Evolutionary conservation across 2,329 filamentous ascomycete genomes (phyloP).

Genomic region (Botrytis deweyae): DNA sequence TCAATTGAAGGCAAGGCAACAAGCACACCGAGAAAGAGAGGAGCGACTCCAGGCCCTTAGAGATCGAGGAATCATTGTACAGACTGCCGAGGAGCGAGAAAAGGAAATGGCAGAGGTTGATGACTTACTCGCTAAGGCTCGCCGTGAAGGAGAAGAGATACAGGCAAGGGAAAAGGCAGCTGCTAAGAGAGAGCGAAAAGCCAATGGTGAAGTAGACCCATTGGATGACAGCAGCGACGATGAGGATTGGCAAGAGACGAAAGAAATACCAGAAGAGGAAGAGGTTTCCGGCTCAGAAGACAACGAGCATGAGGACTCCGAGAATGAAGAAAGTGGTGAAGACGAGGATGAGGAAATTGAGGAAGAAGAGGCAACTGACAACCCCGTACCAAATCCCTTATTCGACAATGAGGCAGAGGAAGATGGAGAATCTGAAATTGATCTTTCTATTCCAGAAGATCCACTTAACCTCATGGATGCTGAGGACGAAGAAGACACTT

Average conservation of each 20-base stretch:
- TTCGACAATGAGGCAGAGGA: constrained; percentile 41
- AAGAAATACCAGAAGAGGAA: constrained; percentile 43
- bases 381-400: constrained; percentile 34
- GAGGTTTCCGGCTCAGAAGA: constrained; percentile 44
- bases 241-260: constrained; percentile 52
- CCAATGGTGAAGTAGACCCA: constrained; percentile 44
- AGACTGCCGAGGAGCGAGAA: constrained; percentile 84
- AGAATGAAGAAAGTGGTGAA: constrained; percentile 40
- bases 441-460: constrained; percentile 38
- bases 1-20: constrained; percentile 70
- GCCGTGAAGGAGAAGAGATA: constrained; percentile 76
- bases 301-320: constrained; percentile 41
- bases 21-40: constrained; percentile 75
- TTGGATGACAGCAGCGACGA: constrained; percentile 55
- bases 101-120: constrained; percentile 81
- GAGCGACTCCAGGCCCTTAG: constrained; percentile 74
- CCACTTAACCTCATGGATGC: constrained; percentile 32
- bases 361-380: constrained; percentile 47
- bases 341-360: constrained; percentile 39
- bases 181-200: constrained; percentile 61
- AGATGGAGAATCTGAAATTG: constrained; percentile 39
- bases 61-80: constrained; percentile 76
- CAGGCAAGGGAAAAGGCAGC: constrained; percentile 73
- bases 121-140: constrained; percentile 80
- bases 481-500: constrained; percentile 37